Base-by-base conservation (phyloP, 2,329 filamentous ascomycete genomes). In the Aspergillus vadensis region DNA sequence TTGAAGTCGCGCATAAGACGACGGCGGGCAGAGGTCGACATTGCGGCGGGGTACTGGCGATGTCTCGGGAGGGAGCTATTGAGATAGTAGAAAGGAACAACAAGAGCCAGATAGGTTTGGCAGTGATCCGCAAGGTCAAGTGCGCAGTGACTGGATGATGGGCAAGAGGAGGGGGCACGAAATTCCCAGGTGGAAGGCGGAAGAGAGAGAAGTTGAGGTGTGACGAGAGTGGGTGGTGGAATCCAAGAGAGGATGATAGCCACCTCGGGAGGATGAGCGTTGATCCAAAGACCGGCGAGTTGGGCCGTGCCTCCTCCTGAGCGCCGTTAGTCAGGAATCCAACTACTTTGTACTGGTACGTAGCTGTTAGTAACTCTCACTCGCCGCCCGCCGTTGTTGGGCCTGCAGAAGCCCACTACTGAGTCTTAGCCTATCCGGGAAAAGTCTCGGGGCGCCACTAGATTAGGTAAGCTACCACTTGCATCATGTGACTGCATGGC, bases 1-100 rank as follows among this genome's bases (percentile, higher is more conserved):
- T 98, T 98, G 86, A 98, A 98, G 83, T 98, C 95, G 77, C 95
- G 91, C 95, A 99, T 98, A 78, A 99, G 84, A 76, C 95, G 92
- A 76, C 95, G 91, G 76, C 95, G 90, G 69, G 95, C 95, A 69
- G 94, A 91, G 65, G 95, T 98, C 72, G 94, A 98, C 94, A 91
- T 92, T 69, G 67, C 80, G 74, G 63, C 57, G 61, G 63, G 63
- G 56, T 64, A 60, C 23, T 80, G 72, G 54, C 52, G 58, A 62
- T 55, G 52, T 58, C 53, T 6, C 52, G 52, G 44, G 30, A 27
- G 30, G 9, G 57, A 54, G 55, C 53, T 60, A 57, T 56, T 38
- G 50, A 49, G 58, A 57, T 62, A 38, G 36, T 36, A 36, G 32
- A 57, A 43, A 50, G 51, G 57, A 44, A 21, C 54, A 58, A 36